Evolutionary conservation across 2,329 filamentous ascomycete species (phyloP).

Genomic region (Thelonectria blattea): DNA sequence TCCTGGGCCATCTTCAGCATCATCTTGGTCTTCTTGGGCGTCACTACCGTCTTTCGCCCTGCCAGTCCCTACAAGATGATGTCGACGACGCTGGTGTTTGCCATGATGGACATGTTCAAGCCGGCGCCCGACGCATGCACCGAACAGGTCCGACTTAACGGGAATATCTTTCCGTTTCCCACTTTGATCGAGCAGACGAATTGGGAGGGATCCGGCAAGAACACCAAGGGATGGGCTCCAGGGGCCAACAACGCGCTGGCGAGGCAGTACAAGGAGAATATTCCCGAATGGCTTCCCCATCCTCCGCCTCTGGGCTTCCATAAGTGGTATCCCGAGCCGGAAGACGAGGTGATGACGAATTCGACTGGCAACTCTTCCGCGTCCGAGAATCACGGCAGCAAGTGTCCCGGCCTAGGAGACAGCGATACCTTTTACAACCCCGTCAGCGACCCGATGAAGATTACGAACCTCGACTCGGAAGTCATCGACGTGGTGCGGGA

Average conservation of each 20-base stretch:
- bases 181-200: slow-evolving; percentile 32
- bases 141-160: slow-evolving; percentile 23
- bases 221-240: slow-evolving; percentile 44
- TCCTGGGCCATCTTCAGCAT: slow-evolving; percentile 19
- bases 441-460: slow-evolving; percentile 48
- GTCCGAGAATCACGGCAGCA: not conserved
- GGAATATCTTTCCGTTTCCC: slow-evolving; percentile 40
- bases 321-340: slow-evolving; percentile 34
- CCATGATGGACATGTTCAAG: slow-evolving; percentile 39
- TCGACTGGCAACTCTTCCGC: not conserved
- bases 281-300: slow-evolving; percentile 40
- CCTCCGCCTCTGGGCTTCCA: slow-evolving; percentile 36
- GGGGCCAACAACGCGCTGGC: slow-evolving; percentile 33
- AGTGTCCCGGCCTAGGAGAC: not conserved
- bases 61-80: slow-evolving; percentile 41
- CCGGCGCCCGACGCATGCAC: slow-evolving; percentile 32
- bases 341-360: not conserved
- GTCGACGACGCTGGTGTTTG: slow-evolving; percentile 40
- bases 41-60: slow-evolving; percentile 36
- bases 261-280: slow-evolving; percentile 32
- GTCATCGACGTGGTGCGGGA: slow-evolving; percentile 39
- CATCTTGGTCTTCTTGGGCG: slow-evolving; percentile 20
- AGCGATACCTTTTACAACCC: slow-evolving; percentile 46
- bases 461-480: slow-evolving; percentile 46
- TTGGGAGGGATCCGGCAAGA: slow-evolving; percentile 36